phyloP scores from a whole-genome alignment of 495 filamentous ascomycete species.

The Podospora pseudoanserina region DNA sequence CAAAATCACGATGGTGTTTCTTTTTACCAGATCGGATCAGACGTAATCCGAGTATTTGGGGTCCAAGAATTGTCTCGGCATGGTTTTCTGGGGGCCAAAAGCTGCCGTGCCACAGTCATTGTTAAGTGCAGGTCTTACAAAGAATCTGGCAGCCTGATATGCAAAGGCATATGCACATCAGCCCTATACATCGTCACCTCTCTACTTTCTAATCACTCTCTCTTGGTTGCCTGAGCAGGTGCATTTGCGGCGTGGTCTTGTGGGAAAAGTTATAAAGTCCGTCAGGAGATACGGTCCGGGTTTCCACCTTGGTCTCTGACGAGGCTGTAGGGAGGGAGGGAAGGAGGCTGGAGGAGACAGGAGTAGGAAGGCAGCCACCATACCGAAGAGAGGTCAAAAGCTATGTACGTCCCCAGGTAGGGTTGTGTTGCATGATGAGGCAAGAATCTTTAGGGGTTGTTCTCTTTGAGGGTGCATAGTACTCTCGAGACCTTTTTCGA shows the following conservation, averaged over 20 bases:
- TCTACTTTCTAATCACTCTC: neutral
- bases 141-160: neutral
- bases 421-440: neutral
- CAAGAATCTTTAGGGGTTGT: neutral
- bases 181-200: neutral
- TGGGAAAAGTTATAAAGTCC: neutral
- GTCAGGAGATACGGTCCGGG: too few relatives aligned
- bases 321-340: neutral
- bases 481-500: neutral
- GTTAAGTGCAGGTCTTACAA: neutral
- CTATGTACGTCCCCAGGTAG: neutral
- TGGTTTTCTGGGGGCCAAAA: neutral
- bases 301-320: neutral
- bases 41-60: neutral
- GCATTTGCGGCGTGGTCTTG: neutral
- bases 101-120: neutral
- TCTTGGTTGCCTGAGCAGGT: neutral
- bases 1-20: neutral
- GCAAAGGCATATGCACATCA: neutral
- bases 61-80: neutral
- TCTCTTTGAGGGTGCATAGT: neutral
- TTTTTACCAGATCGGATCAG: neutral
- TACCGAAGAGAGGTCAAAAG: neutral
- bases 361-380: neutral
- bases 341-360: too few relatives aligned